phyloP scores from a whole-genome alignment of 1,284 basidiomycete species.

The Bondarzewia mesenterica region DNA sequence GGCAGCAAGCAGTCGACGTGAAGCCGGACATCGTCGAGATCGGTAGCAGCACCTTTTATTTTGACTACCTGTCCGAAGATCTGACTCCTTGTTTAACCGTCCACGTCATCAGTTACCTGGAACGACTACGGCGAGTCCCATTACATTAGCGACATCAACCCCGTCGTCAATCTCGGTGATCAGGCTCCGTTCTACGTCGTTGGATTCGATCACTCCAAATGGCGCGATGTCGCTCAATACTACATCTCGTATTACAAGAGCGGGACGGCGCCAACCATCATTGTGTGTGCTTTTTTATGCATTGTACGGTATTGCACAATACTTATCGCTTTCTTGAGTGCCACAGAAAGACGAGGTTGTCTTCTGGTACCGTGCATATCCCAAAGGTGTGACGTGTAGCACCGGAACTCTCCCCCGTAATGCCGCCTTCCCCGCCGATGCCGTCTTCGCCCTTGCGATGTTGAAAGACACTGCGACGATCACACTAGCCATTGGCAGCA shows the following conservation, averaged over 20 bases:
- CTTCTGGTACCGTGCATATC: slow-evolving; percentile 71
- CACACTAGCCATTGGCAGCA: neutral
- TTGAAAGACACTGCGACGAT: neutral
- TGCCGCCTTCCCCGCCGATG: neutral
- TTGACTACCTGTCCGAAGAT: no score
- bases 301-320: slow-evolving; percentile 69
- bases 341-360: slow-evolving; percentile 52
- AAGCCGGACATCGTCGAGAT: no score
- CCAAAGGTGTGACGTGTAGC: slow-evolving; percentile 17
- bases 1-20: neutral
- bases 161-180: slow-evolving; percentile 44
- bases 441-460: neutral
- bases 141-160: slow-evolving; percentile 52
- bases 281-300: slow-evolving; percentile 65
- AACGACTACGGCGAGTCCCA: slow-evolving; percentile 32
- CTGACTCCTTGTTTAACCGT: no score
- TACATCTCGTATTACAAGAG: neutral
- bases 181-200: slow-evolving; percentile 26
- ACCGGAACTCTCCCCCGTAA: neutral
- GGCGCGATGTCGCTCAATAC: neutral
- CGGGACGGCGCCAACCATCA: slow-evolving; percentile 47
- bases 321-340: slow-evolving; percentile 51
- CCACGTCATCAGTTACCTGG: slow-evolving; percentile 28
- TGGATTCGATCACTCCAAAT: slow-evolving; percentile 33
- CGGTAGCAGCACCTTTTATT: no score